phyloP scores from a whole-genome alignment of 2,329 filamentous ascomycete species.

The Colletotrichum tropicale region DNA sequence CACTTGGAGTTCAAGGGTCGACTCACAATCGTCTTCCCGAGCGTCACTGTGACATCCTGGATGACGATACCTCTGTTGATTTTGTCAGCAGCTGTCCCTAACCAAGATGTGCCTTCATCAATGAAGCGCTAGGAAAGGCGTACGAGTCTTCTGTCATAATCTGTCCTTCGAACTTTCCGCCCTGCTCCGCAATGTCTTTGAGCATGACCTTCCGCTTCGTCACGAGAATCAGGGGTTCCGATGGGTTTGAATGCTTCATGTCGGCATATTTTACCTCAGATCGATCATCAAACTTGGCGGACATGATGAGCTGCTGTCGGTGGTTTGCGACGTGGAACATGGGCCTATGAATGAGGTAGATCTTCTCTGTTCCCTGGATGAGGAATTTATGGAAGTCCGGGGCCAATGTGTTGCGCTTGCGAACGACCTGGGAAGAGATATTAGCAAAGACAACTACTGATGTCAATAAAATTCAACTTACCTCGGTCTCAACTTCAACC shows the following conservation, averaged over 20 bases:
- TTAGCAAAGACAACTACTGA: background rate
- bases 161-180: conserved; percentile 29
- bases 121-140: background rate
- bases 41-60: conserved; percentile 24
- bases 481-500: conserved; percentile 29
- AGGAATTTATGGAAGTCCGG: conserved; percentile 40
- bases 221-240: conserved; percentile 29
- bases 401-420: conserved; percentile 37
- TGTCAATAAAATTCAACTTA: background rate
- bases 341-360: conserved; percentile 39
- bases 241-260: conserved; percentile 28
- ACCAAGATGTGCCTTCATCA: accelerated
- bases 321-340: conserved; percentile 45
- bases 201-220: conserved; percentile 29
- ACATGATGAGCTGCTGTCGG: conserved; percentile 41
- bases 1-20: conserved; percentile 39
- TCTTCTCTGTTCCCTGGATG: conserved; percentile 35
- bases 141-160: conserved; percentile 33
- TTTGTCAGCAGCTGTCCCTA: background rate
- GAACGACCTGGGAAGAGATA: conserved; percentile 24
- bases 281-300: conserved; percentile 25
- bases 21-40: conserved; percentile 31
- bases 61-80: conserved; percentile 17
- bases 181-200: conserved; percentile 22
- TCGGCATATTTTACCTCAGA: conserved; percentile 25